Conservation (phyloP, 1,139 yeast genomes). For the Lodderomyces theae region DNA sequence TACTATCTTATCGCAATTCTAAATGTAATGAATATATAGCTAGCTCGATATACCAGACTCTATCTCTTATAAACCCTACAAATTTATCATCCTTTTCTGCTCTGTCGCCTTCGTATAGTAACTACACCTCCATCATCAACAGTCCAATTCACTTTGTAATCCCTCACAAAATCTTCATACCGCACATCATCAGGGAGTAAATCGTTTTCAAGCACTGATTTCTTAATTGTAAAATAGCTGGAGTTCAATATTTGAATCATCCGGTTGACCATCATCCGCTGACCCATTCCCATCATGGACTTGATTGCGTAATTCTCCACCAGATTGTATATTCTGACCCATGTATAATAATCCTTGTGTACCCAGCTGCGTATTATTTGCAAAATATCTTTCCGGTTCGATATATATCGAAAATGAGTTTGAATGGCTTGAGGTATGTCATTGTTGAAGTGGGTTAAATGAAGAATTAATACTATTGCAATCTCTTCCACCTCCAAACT, state of each 20-base stretch:
- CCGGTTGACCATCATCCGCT: conserved; percentile 24
- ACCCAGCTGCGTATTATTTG: conserved; percentile 35
- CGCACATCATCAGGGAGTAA: conserved; percentile 30
- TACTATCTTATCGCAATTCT: too few relatives aligned
- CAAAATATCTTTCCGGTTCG: conserved; percentile 21
- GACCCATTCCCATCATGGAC: conserved; percentile 44
- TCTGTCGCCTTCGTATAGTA: conserved; percentile 2
- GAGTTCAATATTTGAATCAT: conserved; percentile 30
- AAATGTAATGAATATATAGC: too few relatives aligned
- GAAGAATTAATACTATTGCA: conserved; percentile 40
- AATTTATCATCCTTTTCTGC: conserved; percentile 3
- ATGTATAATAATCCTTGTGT: conserved; percentile 34
- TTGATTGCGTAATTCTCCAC: conserved; percentile 29
- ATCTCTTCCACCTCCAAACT: conserved; percentile 38
- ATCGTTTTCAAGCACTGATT: conserved; percentile 19
- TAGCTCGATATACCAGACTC: too few relatives aligned
- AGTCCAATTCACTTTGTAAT: conserved; percentile 28
- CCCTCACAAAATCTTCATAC: conserved; percentile 19
- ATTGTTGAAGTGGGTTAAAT: conserved; percentile 46
- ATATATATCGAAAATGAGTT: conserved; percentile 28
- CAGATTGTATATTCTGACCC: conserved; percentile 38
- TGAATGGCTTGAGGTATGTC: conserved; percentile 35
- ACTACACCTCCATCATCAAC: conserved; percentile 17
- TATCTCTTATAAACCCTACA: too few relatives aligned
- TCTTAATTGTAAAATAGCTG: conserved; percentile 36